Evolutionary conservation across 352 stramenopile genomes (phyloP).

Genomic region (Peronospora farinosa): DNA sequence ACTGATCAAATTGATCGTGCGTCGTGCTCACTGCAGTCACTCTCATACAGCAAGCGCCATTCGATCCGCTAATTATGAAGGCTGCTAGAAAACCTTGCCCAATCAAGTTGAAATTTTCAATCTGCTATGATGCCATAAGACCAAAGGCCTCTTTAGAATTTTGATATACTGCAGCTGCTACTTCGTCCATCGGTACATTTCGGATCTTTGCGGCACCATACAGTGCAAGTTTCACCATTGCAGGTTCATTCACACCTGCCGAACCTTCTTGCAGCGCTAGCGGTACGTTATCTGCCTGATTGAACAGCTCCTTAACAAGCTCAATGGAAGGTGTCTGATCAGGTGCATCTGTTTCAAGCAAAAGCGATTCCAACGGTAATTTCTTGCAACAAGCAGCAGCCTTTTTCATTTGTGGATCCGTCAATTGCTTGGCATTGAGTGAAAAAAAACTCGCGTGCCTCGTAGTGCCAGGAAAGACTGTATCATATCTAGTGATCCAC

Average conservation of each 20-base stretch:
- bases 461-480: constrained; percentile 39
- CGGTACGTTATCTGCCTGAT: constrained; percentile 1
- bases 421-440: constrained; percentile 65
- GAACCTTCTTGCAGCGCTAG: constrained; percentile 19
- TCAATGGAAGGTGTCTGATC: constrained; percentile 45
- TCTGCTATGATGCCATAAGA: constrained; percentile 10
- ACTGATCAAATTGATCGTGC: too few relatives aligned
- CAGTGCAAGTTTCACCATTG: constrained; percentile 45
- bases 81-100: too few relatives aligned
- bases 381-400: constrained; percentile 30
- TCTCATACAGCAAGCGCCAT: too few relatives aligned
- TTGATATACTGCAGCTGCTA: constrained; percentile 33
- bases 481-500: constrained; percentile 50
- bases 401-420: constrained; percentile 34
- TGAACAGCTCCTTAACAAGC: constrained; percentile 15
- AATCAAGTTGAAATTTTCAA: constrained; percentile 15
- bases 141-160: constrained; percentile 41
- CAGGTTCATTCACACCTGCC: constrained; percentile 42
- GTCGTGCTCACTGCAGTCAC: too few relatives aligned
- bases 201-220: constrained; percentile 36
- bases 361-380: constrained; percentile 39
- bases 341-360: constrained; percentile 72
- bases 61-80: too few relatives aligned
- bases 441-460: constrained; percentile 60
- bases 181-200: constrained; percentile 23